These are phyloP conservation scores for Ophiorrhiza pumila DNA, from an alignment of 257 asterid genomes.

Conservation along the genomic window DNA sequence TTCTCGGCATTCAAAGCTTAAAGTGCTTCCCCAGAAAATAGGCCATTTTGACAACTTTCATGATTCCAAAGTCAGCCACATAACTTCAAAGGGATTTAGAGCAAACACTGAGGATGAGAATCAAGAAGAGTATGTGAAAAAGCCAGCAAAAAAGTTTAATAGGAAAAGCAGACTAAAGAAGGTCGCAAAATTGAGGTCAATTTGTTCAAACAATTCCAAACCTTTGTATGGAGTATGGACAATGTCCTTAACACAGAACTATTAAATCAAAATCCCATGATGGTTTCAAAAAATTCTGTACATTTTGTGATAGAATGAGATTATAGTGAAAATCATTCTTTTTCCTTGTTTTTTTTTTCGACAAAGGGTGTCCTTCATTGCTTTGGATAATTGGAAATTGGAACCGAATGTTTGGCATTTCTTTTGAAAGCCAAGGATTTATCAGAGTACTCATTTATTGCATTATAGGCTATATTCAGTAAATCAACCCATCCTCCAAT, in stretches of 20 bases:
- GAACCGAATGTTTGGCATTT: not conserved
- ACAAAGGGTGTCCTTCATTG: not conserved
- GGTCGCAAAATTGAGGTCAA: conserved; percentile 15
- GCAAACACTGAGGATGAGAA: conserved; percentile 16
- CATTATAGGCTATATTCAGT: not conserved
- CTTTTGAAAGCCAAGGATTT: not conserved
- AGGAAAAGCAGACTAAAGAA: conserved; percentile 20
- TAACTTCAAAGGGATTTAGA: not conserved
- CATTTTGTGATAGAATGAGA: conserved; percentile 1
- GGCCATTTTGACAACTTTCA: not conserved
- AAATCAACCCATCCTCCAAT: not conserved
- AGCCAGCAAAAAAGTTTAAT: conserved; percentile 13
- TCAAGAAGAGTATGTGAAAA: not conserved
- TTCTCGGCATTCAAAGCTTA: conserved; percentile 23
- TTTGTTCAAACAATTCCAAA: conserved; percentile 22
- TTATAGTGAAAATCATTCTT: conserved; percentile 1
- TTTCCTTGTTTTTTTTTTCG: not conserved
- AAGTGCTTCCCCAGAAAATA: conserved; percentile 6
- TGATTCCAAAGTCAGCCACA: not conserved
- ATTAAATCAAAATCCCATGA: not conserved
- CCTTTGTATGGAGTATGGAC: conserved; percentile 25
- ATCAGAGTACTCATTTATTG: not conserved
- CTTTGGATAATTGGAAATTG: too few relatives aligned
- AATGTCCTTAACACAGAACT: conserved; percentile 19
- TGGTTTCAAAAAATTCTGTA: not conserved